phyloP scores from a whole-genome alignment of 108 stramenopile genomes.

The Nannochloropsis gaditana region DNA sequence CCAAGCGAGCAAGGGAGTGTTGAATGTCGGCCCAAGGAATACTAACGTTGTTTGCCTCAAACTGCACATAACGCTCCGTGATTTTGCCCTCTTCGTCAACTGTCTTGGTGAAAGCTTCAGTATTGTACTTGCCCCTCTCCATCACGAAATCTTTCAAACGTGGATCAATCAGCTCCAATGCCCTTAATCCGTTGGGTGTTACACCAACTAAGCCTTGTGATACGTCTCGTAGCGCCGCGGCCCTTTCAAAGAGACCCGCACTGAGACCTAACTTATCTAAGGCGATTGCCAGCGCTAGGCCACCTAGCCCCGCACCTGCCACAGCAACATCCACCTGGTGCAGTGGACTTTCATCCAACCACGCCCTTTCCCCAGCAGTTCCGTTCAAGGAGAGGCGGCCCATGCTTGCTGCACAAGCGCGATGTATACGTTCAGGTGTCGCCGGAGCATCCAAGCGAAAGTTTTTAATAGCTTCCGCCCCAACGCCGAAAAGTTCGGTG shows the following conservation, averaged over 20 bases:
- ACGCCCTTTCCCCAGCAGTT: background rate
- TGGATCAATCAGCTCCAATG: background rate
- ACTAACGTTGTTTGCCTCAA: background rate
- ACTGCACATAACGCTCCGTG: slow-evolving; percentile 3
- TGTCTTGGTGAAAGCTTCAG: background rate
- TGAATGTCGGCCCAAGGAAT: slow-evolving; percentile 13
- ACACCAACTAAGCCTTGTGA: slow-evolving; percentile 2
- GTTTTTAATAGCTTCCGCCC: background rate
- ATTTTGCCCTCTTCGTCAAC: background rate
- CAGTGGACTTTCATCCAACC: background rate
- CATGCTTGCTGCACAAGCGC: slow-evolving; percentile 23
- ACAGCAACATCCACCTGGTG: slow-evolving; percentile 12
- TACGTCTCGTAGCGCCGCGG: background rate
- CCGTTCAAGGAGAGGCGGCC: slow-evolving; percentile 3
- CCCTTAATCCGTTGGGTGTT: background rate
- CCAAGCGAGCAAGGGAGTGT: slow-evolving; percentile 14
- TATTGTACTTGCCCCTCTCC: slow-evolving; percentile 10
- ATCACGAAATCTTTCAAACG: background rate
- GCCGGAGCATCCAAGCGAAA: slow-evolving; percentile 27
- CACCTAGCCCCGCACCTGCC: background rate
- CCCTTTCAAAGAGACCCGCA: background rate
- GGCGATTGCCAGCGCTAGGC: background rate
- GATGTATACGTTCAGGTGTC: slow-evolving; percentile 27
- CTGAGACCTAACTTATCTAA: background rate
- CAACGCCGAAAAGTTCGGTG: background rate